phyloP scores from a whole-genome alignment of 1,284 basidiomycete species.

The Uromyces viciae-fabae region DNA sequence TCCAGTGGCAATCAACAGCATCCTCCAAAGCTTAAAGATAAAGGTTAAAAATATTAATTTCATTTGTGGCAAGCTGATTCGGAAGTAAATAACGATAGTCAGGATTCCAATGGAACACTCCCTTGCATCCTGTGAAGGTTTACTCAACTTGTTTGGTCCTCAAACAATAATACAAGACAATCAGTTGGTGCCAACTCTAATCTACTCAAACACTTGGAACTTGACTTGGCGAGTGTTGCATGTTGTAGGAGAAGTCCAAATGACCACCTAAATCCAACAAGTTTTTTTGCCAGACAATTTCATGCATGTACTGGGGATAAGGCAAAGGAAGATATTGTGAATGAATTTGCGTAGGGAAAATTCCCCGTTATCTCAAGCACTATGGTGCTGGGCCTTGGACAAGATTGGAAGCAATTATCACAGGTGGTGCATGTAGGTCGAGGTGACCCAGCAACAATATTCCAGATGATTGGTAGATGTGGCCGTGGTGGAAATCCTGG shows the following conservation, averaged over 20 bases:
- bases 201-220: constrained; percentile 3
- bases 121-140: not conserved
- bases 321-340: not conserved
- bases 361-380: constrained; percentile 5
- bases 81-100: not conserved
- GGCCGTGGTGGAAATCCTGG: not conserved
- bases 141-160: not conserved
- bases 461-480: constrained; percentile 11
- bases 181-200: not conserved
- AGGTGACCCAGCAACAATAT: not conserved
- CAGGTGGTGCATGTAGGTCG: not conserved
- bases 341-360: not conserved
- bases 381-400: constrained; percentile 14
- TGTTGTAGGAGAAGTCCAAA: not conserved
- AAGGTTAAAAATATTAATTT: not conserved
- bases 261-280: not conserved
- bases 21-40: not conserved
- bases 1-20: not conserved
- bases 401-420: constrained; percentile 9
- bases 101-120: not conserved
- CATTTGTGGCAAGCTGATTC: not conserved
- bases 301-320: constrained; percentile 3
- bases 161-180: not conserved
- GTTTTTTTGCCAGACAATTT: not conserved
- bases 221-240: not conserved